These are phyloP conservation scores for Trametes maxima DNA, from an alignment of 768 basidiomycete species.

Conservation along the genomic window DNA sequence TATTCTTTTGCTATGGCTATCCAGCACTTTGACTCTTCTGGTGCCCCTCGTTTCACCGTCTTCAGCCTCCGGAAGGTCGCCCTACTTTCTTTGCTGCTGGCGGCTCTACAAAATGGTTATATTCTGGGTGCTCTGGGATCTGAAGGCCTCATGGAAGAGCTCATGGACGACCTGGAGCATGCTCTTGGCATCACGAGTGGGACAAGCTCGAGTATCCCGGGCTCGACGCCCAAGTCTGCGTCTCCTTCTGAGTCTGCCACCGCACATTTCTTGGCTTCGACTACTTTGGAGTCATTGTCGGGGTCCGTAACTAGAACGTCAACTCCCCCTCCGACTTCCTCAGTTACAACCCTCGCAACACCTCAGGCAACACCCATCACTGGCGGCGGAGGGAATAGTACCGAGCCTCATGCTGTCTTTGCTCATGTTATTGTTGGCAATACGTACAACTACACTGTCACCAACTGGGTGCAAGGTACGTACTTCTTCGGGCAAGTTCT, in stretches of 20 bases:
- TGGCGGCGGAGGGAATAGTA: neutral
- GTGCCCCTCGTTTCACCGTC: neutral
- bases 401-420: conserved; percentile 29
- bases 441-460: conserved; percentile 56
- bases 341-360: neutral
- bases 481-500: neutral
- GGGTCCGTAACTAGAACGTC: too few relatives aligned
- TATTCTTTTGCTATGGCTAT: neutral
- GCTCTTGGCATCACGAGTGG: conserved; percentile 5
- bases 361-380: neutral
- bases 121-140: neutral
- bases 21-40: neutral
- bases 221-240: neutral
- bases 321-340: neutral
- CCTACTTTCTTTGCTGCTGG: conserved; percentile 5
- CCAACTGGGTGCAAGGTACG: conserved; percentile 43
- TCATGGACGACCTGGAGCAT: conserved; percentile 2
- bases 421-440: conserved; percentile 54
- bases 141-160: neutral
- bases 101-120: neutral
- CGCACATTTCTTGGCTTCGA: neutral
- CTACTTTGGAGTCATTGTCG: neutral
- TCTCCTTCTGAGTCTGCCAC: neutral
- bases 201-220: neutral
- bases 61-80: conserved; percentile 11